Base-by-base conservation (phyloP, 2,329 filamentous ascomycete species). In the Aureobasidium sp. region DNA sequence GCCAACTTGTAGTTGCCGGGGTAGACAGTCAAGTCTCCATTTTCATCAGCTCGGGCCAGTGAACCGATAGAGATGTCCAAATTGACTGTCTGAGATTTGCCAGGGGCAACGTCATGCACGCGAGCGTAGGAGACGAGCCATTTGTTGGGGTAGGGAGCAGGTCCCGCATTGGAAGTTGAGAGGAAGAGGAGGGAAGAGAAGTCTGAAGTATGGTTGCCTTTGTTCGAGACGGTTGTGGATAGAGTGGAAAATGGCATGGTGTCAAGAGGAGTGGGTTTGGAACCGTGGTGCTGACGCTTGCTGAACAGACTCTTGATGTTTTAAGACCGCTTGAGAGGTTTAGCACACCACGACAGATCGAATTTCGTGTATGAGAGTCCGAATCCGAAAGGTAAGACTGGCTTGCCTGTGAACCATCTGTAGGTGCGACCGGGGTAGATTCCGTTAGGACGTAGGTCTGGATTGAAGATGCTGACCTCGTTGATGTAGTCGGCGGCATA, bases 331-430 rank as follows among this genome's bases (percentile, higher is more conserved):
- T 64, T 40, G 11, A 63, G 59, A 19, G 52, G 42, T 15, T 63
- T 65, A 29, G 47, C 61, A 60, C 63, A 56, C 54, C 59, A 58
- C 17, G 61, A 39, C 64, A 69, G 8, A 22, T 77, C 75, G 70
- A 85, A 85, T 33, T 70, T 81, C 2, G 82, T 85, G 71, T 85
- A 85, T 66, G 85, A 82, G 62, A 85, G 66, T 0, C 83, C 83
- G 61, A 76, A 76, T 0, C 82, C 83, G 61, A 85, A 86, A 0
- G 77, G 76, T 49, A 80, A 76, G 1, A 83, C 75, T 0, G 79
- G 74, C 22, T 73, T 72, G 37, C 76, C 75, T 3, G 75, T 74
- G 68, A 82, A 85, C 82, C 82, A 86, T 64, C 77, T 79, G 66
- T 86, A 85, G 0, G 83, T 86, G 5, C 82, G 73, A 15, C 82